phyloP scores from a whole-genome alignment of 176 grass and related monocot species.

The Puya raimondii region DNA sequence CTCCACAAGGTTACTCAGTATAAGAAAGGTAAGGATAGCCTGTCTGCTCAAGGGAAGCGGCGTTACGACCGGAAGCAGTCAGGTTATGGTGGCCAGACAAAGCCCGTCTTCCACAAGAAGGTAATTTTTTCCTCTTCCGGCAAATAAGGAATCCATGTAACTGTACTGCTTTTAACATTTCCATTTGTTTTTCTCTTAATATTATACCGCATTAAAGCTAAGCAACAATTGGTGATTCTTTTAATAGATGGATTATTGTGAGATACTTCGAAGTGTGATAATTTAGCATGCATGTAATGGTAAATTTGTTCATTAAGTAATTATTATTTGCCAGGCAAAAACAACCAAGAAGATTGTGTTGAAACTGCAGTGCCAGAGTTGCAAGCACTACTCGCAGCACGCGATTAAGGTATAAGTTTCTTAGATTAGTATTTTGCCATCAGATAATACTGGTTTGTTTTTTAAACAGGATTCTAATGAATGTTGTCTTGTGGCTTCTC shows the following conservation, averaged over 20 bases:
- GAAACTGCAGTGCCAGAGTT: slow-evolving; percentile 88
- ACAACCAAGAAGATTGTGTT: slow-evolving; percentile 95
- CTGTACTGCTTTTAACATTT: neutral
- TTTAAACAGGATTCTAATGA: neutral
- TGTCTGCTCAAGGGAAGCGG: slow-evolving; percentile 84
- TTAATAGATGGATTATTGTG: no score
- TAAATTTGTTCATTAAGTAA: neutral
- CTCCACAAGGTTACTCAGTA: slow-evolving; percentile 94
- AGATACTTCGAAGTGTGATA: no score
- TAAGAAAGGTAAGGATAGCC: slow-evolving; percentile 92
- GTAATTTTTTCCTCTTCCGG: slow-evolving; percentile 13
- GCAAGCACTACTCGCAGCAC: slow-evolving; percentile 81
- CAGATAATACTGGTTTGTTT: neutral
- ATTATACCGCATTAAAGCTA: neutral
- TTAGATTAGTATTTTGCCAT: neutral
- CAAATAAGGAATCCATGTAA: neutral
- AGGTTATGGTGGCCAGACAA: slow-evolving; percentile 92
- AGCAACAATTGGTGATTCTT: neutral
- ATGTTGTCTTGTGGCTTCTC: neutral
- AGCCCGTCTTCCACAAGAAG: slow-evolving; percentile 98
- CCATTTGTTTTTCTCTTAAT: no score
- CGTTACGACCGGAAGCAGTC: slow-evolving; percentile 94
- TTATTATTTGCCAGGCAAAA: slow-evolving; percentile 50
- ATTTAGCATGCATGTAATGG: no score
- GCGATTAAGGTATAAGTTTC: slow-evolving; percentile 47